Percentiles rank a stretch among this genome's conserved stretches.
Evolutionary conservation across 352 stramenopile species (phyloP).

Genomic region (Sclerospora graminicola): DNA sequence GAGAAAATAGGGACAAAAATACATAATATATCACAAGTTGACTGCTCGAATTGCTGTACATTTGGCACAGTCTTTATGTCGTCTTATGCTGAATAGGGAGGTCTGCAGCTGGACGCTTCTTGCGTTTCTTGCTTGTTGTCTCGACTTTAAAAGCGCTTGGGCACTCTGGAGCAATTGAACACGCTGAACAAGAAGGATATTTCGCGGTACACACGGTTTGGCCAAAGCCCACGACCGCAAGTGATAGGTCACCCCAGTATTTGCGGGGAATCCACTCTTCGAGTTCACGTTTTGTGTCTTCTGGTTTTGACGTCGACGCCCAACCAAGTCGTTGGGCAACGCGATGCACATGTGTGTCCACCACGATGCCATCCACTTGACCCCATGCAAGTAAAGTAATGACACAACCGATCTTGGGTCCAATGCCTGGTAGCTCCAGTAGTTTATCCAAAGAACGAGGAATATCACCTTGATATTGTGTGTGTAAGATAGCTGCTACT

Average conservation of each 20-base stretch:
- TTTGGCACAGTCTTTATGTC: too few relatives aligned
- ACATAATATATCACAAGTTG: slow-evolving; percentile 10
- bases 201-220: slow-evolving; percentile 49
- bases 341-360: slow-evolving; percentile 75
- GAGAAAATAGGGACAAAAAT: too few relatives aligned
- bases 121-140: background rate
- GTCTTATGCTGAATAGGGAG: too few relatives aligned
- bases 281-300: slow-evolving; percentile 45
- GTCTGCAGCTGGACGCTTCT: background rate
- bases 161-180: slow-evolving; percentile 39
- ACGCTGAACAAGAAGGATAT: slow-evolving; percentile 42
- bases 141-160: slow-evolving; percentile 35
- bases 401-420: too few relatives aligned
- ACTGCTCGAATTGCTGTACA: too few relatives aligned
- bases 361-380: slow-evolving; percentile 52
- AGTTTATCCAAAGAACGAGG: slow-evolving; percentile 30
- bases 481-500: slow-evolving; percentile 31
- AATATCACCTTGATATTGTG: too few relatives aligned
- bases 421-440: slow-evolving; percentile 40
- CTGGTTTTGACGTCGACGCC: slow-evolving; percentile 15
- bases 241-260: too few relatives aligned
- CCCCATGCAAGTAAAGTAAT: slow-evolving; percentile 63
- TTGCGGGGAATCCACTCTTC: too few relatives aligned
- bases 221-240: slow-evolving; percentile 72
- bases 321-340: slow-evolving; percentile 52